Base-by-base conservation (phyloP, 202 grass and related monocot species). In the Dendrocalamus latiflorus region DNA sequence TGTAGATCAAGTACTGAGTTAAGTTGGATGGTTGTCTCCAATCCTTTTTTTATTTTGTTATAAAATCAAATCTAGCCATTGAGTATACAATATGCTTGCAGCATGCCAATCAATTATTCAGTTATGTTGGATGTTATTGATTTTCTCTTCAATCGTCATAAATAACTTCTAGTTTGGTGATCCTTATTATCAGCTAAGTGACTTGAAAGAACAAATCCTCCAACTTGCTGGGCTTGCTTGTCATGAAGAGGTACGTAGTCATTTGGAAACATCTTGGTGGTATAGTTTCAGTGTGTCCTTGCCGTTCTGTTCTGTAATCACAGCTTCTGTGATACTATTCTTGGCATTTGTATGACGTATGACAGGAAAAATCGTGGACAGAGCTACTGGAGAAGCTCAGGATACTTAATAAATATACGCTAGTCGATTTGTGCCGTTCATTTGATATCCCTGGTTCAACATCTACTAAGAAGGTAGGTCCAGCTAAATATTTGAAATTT, bases 381-480 rank as follows among this genome's bases (percentile, higher is more conserved):
- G 75, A 83, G 70, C 43, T 90, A 76, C 25, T 83, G 45, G 84
- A 87, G 44, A 90, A 75, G 55, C 84, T 90, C 53, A 70, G 26
- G 6, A n/a, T 18, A 48, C 70, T 45, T 80, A 90, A 45, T 36
- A 84, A 82, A 51, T 2, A 61, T 44, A 73, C 16, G 1, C 79
- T 90, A 54, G 41, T 90, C 0, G 84, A 83, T 84, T 21, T 90
- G n/a, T 87, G 84, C 22, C 80, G 39, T 70, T 90, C 80, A 24
- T 80, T 87, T 90, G 45, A 75, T 80, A 25, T 87, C 11, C 48
- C 48, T 87, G 84, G 88, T 73, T 90, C 88, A 70, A 87, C 80
- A 80, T 47, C 74, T 83, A 87, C 78, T 63, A 90, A 48, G 69
- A 90, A 90, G 88, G 84, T 90, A 83, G 36, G 48, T 64, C 16